These are phyloP conservation scores for Globisporangium mamillatum DNA, from an alignment of 352 stramenopile species.

Conservation along the genomic window DNA sequence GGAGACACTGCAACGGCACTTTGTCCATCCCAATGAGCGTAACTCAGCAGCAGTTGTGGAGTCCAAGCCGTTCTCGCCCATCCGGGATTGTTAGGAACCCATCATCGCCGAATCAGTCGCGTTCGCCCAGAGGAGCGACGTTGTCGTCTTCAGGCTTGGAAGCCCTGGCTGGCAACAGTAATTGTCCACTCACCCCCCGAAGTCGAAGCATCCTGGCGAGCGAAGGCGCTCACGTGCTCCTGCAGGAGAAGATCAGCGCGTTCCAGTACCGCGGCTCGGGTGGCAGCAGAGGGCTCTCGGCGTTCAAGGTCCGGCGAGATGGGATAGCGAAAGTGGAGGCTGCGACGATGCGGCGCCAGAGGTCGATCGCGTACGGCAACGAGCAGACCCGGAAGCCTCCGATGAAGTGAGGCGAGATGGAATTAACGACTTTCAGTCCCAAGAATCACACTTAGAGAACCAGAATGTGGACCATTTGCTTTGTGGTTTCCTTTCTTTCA, in stretches of 20 bases:
- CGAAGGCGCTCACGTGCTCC: slow-evolving; percentile 17
- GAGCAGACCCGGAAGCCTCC: slow-evolving; percentile 8
- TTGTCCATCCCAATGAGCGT: neutral
- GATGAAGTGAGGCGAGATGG: neutral
- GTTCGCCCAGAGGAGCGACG: neutral
- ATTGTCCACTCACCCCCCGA: neutral
- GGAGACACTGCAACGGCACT: neutral
- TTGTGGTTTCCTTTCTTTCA: neutral
- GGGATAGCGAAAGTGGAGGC: neutral
- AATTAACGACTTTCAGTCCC: neutral
- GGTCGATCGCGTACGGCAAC: slow-evolving; percentile 11
- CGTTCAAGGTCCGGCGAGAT: slow-evolving; percentile 16
- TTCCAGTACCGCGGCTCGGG: slow-evolving; percentile 18
- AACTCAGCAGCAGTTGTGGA: neutral
- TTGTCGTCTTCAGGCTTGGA: neutral
- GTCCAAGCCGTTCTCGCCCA: neutral
- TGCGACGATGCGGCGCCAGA: slow-evolving; percentile 4
- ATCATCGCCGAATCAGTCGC: neutral
- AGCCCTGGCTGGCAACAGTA: neutral
- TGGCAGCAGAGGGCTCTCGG: slow-evolving; percentile 3
- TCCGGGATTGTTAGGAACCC: neutral
- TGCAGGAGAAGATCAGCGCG: slow-evolving; percentile 20
- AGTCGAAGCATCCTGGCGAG: slow-evolving; percentile 18
- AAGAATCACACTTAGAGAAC: neutral
- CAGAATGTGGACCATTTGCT: neutral